Evolutionary conservation across 371 early-diverging fungal genomes (phyloP), one percentile per base, ranked within the genome.

Genomic region (Coemansia sp.): DNA sequence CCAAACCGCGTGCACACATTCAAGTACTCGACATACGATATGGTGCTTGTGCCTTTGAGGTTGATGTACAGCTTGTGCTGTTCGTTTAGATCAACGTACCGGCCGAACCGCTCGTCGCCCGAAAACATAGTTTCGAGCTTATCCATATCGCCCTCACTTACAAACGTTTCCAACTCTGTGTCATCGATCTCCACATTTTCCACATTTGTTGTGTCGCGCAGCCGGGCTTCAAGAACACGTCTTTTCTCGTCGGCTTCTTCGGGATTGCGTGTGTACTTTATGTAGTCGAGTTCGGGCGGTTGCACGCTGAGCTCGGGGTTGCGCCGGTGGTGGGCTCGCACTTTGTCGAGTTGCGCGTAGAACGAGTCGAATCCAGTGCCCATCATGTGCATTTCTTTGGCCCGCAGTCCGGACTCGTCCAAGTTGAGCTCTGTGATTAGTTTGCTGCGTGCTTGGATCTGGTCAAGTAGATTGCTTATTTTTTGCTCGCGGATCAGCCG

Each of bases 41-140:
- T 34, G 34, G 22, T 90, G 63, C 54, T 86, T 85, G 64, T 87
- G 84, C 58, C 88, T 84, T 47, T 84, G 84, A 98, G 77, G 68
- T 97, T 95, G 68, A 92, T 76, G 74, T 90, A 98, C 21, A 79
- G 76, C 34, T 86, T 86, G 78, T 92, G 88, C 58, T 88, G 81
- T 47, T 78, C 82, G 70, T 95, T 86, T 59, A 98, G 81, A 79
- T 98, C 99, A 67, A 98, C 78, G 63, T 90, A 94, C 40, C 88
- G 81, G 31, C 99, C 99, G 40, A 86, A 68, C 2, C 84, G 78
- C 80, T 98, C 98, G 81, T 96, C 97, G 21, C 96, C 97, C 22
- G 93, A 90, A 76, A 97, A 97, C 75, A 90, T 69, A 47, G 84
- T 86, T 59, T 97, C 95, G 50, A 97, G 72, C 31, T 87, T 90